Percentiles rank a stretch among this genome's conserved stretches.
These are phyloP conservation scores for Populus hybrid DNA, from an alignment of 441 rosid genomes.

Conservation along the genomic window DNA sequence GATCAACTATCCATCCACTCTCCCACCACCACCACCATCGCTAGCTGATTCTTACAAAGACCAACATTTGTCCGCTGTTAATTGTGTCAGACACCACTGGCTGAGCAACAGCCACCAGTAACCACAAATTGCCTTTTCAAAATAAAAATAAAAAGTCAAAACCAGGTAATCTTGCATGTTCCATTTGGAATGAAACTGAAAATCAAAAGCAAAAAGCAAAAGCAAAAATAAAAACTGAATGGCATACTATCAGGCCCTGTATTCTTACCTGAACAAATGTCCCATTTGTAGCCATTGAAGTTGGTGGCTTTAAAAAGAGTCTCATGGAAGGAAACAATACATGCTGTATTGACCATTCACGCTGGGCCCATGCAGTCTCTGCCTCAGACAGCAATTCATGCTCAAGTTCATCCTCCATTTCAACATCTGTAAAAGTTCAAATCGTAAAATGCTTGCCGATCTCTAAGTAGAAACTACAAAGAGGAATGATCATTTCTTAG, in stretches of 20 bases:
- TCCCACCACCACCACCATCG: not conserved
- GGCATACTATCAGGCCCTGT: not conserved
- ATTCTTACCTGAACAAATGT: slow-evolving; percentile 80
- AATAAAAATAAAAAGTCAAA: not conserved
- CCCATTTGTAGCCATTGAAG: slow-evolving; percentile 83
- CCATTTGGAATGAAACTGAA: not conserved
- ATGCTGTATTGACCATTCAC: slow-evolving; percentile 96
- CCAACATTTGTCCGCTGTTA: not conserved
- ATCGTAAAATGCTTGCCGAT: not conserved
- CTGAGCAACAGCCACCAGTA: not conserved
- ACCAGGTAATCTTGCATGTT: not conserved
- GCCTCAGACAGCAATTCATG: slow-evolving; percentile 73
- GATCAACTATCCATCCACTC: not conserved
- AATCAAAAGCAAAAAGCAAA: not conserved
- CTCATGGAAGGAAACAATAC: slow-evolving; percentile 87
- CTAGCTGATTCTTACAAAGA: not conserved
- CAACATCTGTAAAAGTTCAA: slow-evolving; percentile 24
- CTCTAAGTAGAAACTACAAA: not conserved
- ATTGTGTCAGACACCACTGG: not conserved
- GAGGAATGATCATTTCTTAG: not conserved
- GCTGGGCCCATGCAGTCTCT: slow-evolving; percentile 86
- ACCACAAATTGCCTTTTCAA: not conserved
- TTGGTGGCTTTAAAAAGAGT: slow-evolving; percentile 83
- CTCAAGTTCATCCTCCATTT: slow-evolving; percentile 48
- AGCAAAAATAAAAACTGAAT: not conserved